Conservation (phyloP, 352 stramenopile genomes). For the Globisporangium spinosum region DNA sequence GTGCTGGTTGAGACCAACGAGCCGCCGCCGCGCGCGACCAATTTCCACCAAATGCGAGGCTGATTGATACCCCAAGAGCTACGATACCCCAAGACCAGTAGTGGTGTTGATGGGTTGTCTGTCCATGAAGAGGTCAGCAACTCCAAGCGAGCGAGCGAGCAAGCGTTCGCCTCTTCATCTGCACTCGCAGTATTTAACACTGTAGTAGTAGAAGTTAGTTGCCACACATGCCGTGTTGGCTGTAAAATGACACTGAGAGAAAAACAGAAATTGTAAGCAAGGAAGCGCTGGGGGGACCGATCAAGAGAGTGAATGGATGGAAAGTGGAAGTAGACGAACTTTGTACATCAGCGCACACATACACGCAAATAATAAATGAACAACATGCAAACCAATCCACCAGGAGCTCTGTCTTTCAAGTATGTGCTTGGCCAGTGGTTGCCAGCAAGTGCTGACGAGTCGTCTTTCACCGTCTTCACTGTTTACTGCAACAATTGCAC, state of each 20-base stretch:
- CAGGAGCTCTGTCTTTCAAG: no score
- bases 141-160: neutral
- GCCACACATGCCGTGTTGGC: neutral
- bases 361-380: no score
- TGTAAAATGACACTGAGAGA: neutral
- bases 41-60: slow-evolving; percentile 16
- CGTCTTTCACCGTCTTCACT: no score
- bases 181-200: neutral
- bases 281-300: no score
- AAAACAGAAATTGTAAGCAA: neutral
- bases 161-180: neutral
- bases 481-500: no score
- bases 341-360: no score
- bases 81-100: neutral
- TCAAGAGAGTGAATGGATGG: neutral
- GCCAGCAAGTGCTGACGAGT: no score
- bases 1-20: slow-evolving; percentile 4
- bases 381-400: no score
- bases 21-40: neutral
- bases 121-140: no score
- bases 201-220: neutral
- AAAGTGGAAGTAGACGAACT: no score
- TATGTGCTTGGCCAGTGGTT: no score
- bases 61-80: neutral
- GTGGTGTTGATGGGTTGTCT: no score